Percentiles rank a stretch among this genome's conserved stretches.
phyloP scores from a whole-genome alignment of 108 stramenopile genomes.

The Skeletonema tropicum region DNA sequence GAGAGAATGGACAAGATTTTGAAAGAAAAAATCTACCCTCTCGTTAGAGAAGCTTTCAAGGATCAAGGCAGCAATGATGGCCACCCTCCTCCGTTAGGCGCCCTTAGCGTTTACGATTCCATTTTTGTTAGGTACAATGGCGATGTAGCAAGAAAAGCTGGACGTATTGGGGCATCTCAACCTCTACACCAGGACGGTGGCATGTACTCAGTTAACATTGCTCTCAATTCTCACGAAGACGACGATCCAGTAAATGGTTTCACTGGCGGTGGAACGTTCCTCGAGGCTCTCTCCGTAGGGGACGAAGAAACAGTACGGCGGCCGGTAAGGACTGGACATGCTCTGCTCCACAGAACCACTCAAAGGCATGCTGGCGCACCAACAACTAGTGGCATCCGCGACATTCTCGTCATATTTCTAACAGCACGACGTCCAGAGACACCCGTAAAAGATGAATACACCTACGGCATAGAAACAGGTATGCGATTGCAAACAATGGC shows the following conservation, averaged over 20 bases:
- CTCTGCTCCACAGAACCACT: slow-evolving; percentile 57
- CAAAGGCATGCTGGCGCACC: slow-evolving; percentile 75
- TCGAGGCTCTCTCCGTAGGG: slow-evolving; percentile 56
- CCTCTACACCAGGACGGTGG: slow-evolving; percentile 78
- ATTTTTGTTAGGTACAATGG: slow-evolving; percentile 79
- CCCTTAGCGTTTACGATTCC: slow-evolving; percentile 68
- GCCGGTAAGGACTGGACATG: slow-evolving; percentile 55
- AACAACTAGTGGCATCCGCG: slow-evolving; percentile 61
- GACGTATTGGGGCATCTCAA: slow-evolving; percentile 59
- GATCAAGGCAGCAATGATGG: slow-evolving; percentile 13
- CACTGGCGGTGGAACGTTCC: slow-evolving; percentile 71
- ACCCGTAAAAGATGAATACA: slow-evolving; percentile 9
- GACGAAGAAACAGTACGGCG: slow-evolving; percentile 44
- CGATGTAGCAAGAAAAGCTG: slow-evolving; percentile 44
- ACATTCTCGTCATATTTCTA: slow-evolving; percentile 74
- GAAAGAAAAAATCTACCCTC: slow-evolving; percentile 57
- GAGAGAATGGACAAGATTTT: slow-evolving; percentile 39
- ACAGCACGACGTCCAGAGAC: slow-evolving; percentile 47
- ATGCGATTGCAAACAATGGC: slow-evolving; percentile 48
- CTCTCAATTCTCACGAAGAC: slow-evolving; percentile 52
- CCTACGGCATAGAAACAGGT: slow-evolving; percentile 41
- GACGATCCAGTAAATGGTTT: slow-evolving; percentile 34
- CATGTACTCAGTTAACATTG: slow-evolving; percentile 69
- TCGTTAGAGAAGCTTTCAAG: slow-evolving; percentile 58
- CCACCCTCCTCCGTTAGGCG: slow-evolving; percentile 22